Base-by-base conservation (phyloP, 2,329 filamentous ascomycete species). In the Colletotrichum echinochloae region DNA sequence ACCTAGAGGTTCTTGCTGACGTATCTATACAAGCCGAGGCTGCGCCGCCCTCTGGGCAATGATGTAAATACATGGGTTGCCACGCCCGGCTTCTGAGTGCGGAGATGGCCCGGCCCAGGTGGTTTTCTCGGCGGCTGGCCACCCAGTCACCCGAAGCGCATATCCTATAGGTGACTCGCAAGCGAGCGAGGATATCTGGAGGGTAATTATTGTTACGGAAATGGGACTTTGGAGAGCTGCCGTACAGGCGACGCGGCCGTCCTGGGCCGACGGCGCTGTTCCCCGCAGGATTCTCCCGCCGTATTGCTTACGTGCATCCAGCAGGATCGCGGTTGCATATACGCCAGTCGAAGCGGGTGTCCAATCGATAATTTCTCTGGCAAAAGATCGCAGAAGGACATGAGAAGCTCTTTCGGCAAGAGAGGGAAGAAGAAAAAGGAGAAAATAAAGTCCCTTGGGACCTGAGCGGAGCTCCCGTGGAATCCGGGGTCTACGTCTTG, bases 191-290 rank as follows among this genome's bases (percentile, higher is more conserved):
- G 1, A 11, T 18, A 5, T 16, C 6, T 7, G 20, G 3, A 18
- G 8, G n/a, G 26, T 1, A 12, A 26, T 26, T 5, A 18, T n/a
- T 28, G 35, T 9, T 2, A 41, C 33, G n/a, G 54, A 11, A 41
- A 26, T 26, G n/a, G 7, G n/a, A 46, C 28, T 14, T 23, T 23
- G 33, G 23, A 2, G 7, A 14, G 54, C 9, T 39, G 33, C 35
- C 41, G 44, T 57, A 39, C 26, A 57, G 54, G 54, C 54, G 39
- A 41, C 33, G 35, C n/a, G n/a, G n/a, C 35, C 54, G 35, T 18
- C 54, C 54, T 57, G 54, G 54, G 18, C 54, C 54, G 54, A 41
- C 54, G 54, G 54, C 37, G n/a, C 54, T 37, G 54, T 41, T 57
- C 54, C 35, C 49, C 37, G 54, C 12, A 57, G 54, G 54, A 57